These are phyloP conservation scores for Candida nemodendra DNA, from an alignment of 805 yeast species.

Conservation along the genomic window DNA sequence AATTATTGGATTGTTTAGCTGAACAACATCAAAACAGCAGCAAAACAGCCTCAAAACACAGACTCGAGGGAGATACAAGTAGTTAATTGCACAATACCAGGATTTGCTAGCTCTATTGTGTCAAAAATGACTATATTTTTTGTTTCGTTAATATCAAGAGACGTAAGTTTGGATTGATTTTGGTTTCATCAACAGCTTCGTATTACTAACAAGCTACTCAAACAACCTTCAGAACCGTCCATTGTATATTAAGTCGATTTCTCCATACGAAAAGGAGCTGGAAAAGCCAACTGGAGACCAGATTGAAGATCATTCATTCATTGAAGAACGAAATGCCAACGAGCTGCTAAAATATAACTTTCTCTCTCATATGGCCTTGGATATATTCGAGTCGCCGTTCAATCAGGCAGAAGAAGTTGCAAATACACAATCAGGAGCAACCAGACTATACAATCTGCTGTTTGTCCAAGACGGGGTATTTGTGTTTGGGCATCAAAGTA, in stretches of 20 bases:
- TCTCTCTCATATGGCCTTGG: conserved; percentile 73
- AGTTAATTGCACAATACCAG: too few relatives aligned
- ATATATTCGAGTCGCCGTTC: conserved; percentile 56
- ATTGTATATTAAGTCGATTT: conserved; percentile 56
- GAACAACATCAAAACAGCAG: too few relatives aligned
- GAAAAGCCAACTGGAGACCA: conserved; percentile 11
- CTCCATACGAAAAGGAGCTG: conserved; percentile 28
- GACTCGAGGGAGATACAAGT: too few relatives aligned
- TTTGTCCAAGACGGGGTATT: conserved; percentile 67
- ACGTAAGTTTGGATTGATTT: conserved; percentile 31
- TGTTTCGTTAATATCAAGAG: conserved; percentile 56
- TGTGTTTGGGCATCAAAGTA: conserved; percentile 68
- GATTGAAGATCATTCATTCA: conserved; percentile 19
- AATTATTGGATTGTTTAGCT: too few relatives aligned
- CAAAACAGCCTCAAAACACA: too few relatives aligned
- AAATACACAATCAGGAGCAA: conserved; percentile 18
- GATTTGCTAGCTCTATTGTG: too few relatives aligned
- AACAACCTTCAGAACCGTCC: conserved; percentile 44
- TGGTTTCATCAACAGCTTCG: not conserved
- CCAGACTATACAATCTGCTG: conserved; percentile 43
- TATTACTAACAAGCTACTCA: conserved; percentile 7
- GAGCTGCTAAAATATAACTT: conserved; percentile 61
- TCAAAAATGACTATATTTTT: conserved; percentile 41
- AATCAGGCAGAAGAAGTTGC: conserved; percentile 13
- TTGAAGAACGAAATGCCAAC: conserved; percentile 36